These are phyloP conservation scores for Cladosporium sp. DNA, from an alignment of 2,329 filamentous ascomycete genomes.

Conservation along the genomic window DNA sequence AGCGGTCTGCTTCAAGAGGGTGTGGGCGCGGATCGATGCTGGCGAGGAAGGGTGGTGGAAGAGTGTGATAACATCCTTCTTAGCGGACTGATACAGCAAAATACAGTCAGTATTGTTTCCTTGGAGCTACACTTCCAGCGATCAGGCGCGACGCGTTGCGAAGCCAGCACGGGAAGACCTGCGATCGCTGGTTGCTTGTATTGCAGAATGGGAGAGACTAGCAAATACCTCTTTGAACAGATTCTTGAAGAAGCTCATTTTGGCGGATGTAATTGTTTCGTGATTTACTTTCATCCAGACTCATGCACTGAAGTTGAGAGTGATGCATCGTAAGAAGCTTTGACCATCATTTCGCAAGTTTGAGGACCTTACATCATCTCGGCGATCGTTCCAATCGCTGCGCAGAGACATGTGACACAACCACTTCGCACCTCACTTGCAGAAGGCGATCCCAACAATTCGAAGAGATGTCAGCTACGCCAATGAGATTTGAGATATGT, in stretches of 20 bases:
- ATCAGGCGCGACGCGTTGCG: neutral
- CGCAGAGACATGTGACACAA: neutral
- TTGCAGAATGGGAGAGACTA: constrained; percentile 5
- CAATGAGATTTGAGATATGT: neutral
- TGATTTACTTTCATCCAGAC: neutral
- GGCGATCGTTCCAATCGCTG: neutral
- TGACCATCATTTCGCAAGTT: neutral
- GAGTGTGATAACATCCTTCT: constrained; percentile 84
- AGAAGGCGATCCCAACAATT: neutral
- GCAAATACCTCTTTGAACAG: constrained; percentile 48
- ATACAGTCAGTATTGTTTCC: neutral
- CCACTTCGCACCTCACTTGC: neutral
- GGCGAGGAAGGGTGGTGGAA: constrained; percentile 82
- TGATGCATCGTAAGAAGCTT: neutral
- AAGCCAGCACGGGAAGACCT: neutral
- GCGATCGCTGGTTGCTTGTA: neutral
- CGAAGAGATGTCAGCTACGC: neutral
- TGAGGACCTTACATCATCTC: neutral
- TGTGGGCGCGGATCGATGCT: constrained; percentile 71
- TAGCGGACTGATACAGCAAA: neutral
- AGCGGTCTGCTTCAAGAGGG: constrained; percentile 77
- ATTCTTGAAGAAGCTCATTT: constrained; percentile 48
- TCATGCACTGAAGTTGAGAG: constrained; percentile 4
- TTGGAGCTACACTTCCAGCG: neutral
- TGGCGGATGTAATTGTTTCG: constrained; percentile 15